Base-by-base conservation (phyloP, 768 basidiomycete species). In the Guyanaporus albipodus region DNA sequence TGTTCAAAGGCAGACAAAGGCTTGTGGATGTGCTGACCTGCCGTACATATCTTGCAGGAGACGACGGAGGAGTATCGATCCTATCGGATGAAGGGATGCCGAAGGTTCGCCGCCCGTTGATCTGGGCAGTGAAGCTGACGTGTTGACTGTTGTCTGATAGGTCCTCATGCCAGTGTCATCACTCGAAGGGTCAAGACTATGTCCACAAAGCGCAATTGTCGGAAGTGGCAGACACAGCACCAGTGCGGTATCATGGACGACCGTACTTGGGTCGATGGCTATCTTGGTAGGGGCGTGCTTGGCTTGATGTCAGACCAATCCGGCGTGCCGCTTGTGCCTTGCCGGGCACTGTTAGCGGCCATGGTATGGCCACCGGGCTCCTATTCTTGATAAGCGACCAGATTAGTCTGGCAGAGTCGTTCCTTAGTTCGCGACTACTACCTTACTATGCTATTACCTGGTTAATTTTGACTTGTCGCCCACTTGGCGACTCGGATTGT, bases 1-100 rank as follows among this genome's bases (percentile, higher is more conserved):
- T 69, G 9, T 81, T 73, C 66, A 48, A 60, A 19, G 54, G 61
- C 1, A 65, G 68, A 42, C 71, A 76, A 54, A 58, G 42, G 26
- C 66, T 84, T 8, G 70, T 83, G 26, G 79, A 84, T 49, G 70
- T 78, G 22, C 54, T 83, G 24, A 75, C 73, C 8, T 84, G 82
- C 57, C 66, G 52, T 21, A 57, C 53, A 37, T 54, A 73, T 23
- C 53, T 50, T 2, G 69, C 72, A 8, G 70, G 67, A 44, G 56
- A 58, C 5, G 64, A 67, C 19, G 81, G 78, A 6, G 71, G 70
- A 11, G 58, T 80, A 41, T 59, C 47, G 22, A 65, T 74, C 10
- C 52, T 48, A 18, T 71, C 73, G 15, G 55, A 63, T 21, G 62
- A 56, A 38, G 80, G 80, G 22, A 69, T 71, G 66, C 80, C 80